phyloP scores from a whole-genome alignment of 768 basidiomycete genomes.

The Boletus edulis region DNA sequence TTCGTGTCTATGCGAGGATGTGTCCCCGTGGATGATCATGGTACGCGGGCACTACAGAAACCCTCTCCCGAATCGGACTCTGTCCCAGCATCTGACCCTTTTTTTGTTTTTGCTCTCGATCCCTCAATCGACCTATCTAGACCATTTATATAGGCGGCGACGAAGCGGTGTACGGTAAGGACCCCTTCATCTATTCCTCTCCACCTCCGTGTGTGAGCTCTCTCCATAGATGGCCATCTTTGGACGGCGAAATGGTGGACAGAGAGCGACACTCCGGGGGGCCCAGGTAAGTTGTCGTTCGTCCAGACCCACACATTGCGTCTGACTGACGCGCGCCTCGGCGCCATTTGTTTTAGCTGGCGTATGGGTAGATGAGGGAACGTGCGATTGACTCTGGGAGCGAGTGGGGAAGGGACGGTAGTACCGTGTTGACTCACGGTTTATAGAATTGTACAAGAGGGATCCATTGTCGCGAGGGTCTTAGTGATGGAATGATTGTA shows the following conservation, averaged over 20 bases:
- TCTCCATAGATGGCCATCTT: conserved; percentile 37
- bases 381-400: conserved; percentile 21
- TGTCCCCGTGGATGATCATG: conserved; percentile 39
- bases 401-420: too few species aligned
- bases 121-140: not conserved
- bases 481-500: too few species aligned
- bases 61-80: too few species aligned
- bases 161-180: conserved; percentile 41
- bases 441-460: too few species aligned
- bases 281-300: conserved; percentile 13
- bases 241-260: conserved; percentile 57
- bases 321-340: not conserved
- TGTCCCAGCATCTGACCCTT: too few species aligned
- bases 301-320: too few species aligned
- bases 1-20: conserved; percentile 39
- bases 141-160: conserved; percentile 38
- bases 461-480: too few species aligned
- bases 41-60: conserved; percentile 11
- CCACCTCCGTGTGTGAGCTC: too few species aligned
- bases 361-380: conserved; percentile 36
- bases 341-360: conserved; percentile 14
- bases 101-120: not conserved
- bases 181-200: too few species aligned
- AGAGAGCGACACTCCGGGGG: conserved; percentile 36
- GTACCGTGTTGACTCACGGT: too few species aligned